Evolutionary conservation across 2,329 filamentous ascomycete genomes (phyloP), one percentile per base, ranked within the genome.

Genomic region (Colletotrichum noveboracense): DNA sequence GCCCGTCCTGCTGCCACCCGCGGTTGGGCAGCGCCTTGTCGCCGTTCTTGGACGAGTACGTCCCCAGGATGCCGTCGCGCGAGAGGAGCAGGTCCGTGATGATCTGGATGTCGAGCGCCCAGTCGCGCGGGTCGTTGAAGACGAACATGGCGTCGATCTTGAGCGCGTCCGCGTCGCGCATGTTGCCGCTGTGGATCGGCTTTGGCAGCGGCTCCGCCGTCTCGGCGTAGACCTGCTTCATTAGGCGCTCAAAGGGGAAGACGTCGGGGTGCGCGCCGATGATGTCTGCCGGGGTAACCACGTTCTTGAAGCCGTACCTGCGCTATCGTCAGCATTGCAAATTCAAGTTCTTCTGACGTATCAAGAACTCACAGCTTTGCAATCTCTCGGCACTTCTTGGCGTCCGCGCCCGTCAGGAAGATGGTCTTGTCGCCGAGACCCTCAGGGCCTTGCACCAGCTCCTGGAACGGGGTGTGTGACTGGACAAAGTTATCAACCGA

Each of bases 91-190:
- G 86, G 84, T 99, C 97, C 70, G 94, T 82, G 73, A 98, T 94
- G 79, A 98, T 87, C 82, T 98, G 94, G 4, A 92, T 92, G 83
- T 98, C 96, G 12, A 98, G 89, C 1, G 94, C 96, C 97, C 97
- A 99, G 87, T 99, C 97, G 71, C 97, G 92, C 5, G 97, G 96
- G 84, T 98, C 97, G 83, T 98, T 98, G 89, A 96, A 98, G 8
- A 98, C 94, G 80, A 98, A 94, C 32, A 98, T 92, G 32, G 96
- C 96, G 81, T 98, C 95, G 79, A 99, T 94, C 79, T 95, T 96
- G 64, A 96, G 89, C 12, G 88, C 84, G 12, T 86, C 81, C 0
- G 70, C 83, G 82, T 66, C 81, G 68, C 76, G 85, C 77, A 84
- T 87, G 81, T 78, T 76, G 55, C 83, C 80, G 48, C 88, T 82